Evolutionary conservation across 2,329 filamentous ascomycete species (phyloP).

Genomic region (Hymenoscyphus fructigenus): DNA sequence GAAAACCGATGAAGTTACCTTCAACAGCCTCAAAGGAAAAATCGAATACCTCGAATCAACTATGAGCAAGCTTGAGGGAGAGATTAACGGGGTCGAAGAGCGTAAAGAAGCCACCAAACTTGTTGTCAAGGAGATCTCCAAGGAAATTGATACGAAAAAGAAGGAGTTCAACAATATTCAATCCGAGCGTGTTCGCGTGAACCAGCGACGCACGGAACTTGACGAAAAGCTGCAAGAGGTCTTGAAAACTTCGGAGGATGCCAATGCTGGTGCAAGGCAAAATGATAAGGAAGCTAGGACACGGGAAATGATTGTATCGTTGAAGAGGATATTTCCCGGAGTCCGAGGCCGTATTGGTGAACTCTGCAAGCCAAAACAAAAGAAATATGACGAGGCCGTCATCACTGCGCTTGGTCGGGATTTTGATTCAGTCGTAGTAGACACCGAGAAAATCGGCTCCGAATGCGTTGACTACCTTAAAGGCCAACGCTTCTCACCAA

Average conservation of each 20-base stretch:
- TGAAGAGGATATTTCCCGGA: conserved; percentile 89
- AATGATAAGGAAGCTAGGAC: conserved; percentile 76
- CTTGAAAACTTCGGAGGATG: conserved; percentile 76
- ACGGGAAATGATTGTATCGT: conserved; percentile 78
- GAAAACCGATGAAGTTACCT: conserved; percentile 88
- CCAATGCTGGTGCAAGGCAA: conserved; percentile 81
- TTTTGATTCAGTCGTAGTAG: conserved; percentile 92
- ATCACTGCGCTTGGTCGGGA: conserved; percentile 88
- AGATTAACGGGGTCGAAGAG: conserved; percentile 67
- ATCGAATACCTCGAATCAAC: conserved; percentile 76
- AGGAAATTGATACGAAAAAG: conserved; percentile 84
- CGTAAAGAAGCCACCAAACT: conserved; percentile 63
- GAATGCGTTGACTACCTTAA: conserved; percentile 95
- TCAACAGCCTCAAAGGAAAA: conserved; percentile 84
- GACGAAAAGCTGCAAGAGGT: conserved; percentile 89
- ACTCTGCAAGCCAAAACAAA: conserved; percentile 93
- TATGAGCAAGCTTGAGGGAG: conserved; percentile 70
- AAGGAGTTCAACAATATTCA: conserved; percentile 84
- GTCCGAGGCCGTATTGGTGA: conserved; percentile 89
- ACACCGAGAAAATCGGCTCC: conserved; percentile 89
- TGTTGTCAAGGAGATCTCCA: conserved; percentile 64
- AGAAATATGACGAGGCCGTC: conserved; percentile 92
- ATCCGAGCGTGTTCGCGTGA: conserved; percentile 78
- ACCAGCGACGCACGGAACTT: conserved; percentile 80
- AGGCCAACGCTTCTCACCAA: conserved; percentile 80